These are phyloP conservation scores for Aspergillus aculeatus DNA, from an alignment of 2,329 filamentous ascomycete species.

Conservation along the genomic window DNA sequence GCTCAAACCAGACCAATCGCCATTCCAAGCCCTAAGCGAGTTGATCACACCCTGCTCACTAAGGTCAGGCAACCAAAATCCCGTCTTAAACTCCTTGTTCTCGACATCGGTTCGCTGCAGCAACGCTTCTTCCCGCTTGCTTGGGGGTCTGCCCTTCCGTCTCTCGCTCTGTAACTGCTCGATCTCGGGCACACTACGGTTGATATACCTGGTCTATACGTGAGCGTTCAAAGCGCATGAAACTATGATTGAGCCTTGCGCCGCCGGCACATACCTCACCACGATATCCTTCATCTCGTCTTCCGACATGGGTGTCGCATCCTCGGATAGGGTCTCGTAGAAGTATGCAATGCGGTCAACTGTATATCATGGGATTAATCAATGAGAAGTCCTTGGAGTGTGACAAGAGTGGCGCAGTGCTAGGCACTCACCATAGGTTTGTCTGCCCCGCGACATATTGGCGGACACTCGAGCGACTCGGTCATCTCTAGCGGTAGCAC, in stretches of 20 bases:
- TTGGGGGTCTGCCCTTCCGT: constrained; percentile 77
- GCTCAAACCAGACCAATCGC: constrained; percentile 77
- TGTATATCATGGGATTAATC: constrained; percentile 31
- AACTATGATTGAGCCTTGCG: neutral
- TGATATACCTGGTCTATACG: constrained; percentile 33
- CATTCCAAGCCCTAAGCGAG: constrained; percentile 72
- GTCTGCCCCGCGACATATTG: constrained; percentile 71
- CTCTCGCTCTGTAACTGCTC: constrained; percentile 56
- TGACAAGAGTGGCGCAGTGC: constrained; percentile 24
- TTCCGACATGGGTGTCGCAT: constrained; percentile 34
- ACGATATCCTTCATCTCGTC: constrained; percentile 52
- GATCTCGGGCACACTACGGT: constrained; percentile 39
- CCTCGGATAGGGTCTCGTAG: constrained; percentile 57
- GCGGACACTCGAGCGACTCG: constrained; percentile 71
- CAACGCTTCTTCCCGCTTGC: constrained; percentile 72
- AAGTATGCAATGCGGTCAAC: constrained; percentile 71
- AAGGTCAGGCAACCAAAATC: constrained; percentile 79
- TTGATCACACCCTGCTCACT: constrained; percentile 63
- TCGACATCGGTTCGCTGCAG: constrained; percentile 69
- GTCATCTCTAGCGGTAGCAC: constrained; percentile 77
- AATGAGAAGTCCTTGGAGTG: neutral
- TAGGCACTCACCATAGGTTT: constrained; percentile 60
- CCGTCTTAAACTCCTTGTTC: constrained; percentile 75
- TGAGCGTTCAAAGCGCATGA: neutral
- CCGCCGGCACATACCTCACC: constrained; percentile 50